Base-by-base conservation (phyloP, 805 yeast species). In the Saccharomycopsis sp. region DNA sequence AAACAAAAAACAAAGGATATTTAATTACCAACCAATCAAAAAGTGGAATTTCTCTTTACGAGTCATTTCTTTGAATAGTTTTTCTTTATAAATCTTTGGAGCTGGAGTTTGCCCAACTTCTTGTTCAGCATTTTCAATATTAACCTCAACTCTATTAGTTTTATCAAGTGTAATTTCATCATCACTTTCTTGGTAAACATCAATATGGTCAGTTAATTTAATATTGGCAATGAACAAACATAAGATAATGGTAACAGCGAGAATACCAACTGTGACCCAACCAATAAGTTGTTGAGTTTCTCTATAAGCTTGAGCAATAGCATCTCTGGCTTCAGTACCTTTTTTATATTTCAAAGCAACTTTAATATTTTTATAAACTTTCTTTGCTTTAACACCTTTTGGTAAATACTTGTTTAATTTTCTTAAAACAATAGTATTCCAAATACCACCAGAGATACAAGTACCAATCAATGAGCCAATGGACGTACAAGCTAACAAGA, bases 211-310 rank as follows among this genome's bases (percentile, higher is more conserved):
- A 14, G 53, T 50, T 20, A 57, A 45, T 42, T 50, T 25, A 21
- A 56, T 50, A 33, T 57, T 55, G 31, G 45, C 43, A 15, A 57
- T 40, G 29, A 56, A 57, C 47, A 49, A 51, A 59, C 56, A 53
- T 23, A 56, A 40, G 21, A 54, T 37, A 29, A 58, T 34, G 53
- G 50, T 49, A 23, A 59, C 59, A 5, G 47, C 52, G 10, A 52
- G 41, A 5, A 57, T 38, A 15, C 59, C 62, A 21, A 57, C 37
- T 23, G 53, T 55, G 14, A 48, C 41, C 51, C 51, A 58, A 15
- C 61, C 61, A 35, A 58, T 53, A 19, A 55, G 39, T 48, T 58
- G 61, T 14, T 31, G 34, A 10, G 61, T 52, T 46, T 57, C 61
- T 42, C 57, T 48, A 47, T 58, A 57, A 10, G 60, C 55, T 39